phyloP scores from a whole-genome alignment of 345 rosid species.

The Anacardium occidentale region DNA sequence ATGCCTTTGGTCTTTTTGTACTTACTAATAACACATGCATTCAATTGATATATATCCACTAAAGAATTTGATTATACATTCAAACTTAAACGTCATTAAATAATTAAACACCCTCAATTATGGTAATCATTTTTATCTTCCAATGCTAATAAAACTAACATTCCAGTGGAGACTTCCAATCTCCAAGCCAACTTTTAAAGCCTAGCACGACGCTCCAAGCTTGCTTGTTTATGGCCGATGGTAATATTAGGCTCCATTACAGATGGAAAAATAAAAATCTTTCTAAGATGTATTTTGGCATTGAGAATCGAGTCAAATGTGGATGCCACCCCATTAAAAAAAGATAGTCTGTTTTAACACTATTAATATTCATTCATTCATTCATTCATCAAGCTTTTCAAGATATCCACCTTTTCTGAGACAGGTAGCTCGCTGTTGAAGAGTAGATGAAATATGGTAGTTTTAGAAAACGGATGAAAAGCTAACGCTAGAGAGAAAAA shows the following conservation, averaged over 20 bases:
- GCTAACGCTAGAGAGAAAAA: slow-evolving; percentile 8
- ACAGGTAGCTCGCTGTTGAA: slow-evolving; percentile 55
- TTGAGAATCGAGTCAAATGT: slow-evolving; percentile 24
- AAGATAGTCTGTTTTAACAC: slow-evolving; percentile 1
- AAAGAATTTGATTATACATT: not conserved
- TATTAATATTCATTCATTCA: too few relatives aligned
- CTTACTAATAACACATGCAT: too few relatives aligned
- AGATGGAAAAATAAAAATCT: slow-evolving; percentile 7
- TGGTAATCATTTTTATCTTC: slow-evolving; percentile 11
- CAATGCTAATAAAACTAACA: slow-evolving; percentile 10
- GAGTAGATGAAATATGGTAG: slow-evolving; percentile 40
- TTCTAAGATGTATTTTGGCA: not conserved
- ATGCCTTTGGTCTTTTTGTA: too few relatives aligned
- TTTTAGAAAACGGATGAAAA: slow-evolving; percentile 31
- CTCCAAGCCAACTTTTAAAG: slow-evolving; percentile 8
- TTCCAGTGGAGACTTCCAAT: slow-evolving; percentile 25
- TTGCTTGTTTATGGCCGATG: not conserved
- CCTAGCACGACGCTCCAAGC: slow-evolving; percentile 29
- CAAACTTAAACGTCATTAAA: not conserved
- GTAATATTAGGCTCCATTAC: slow-evolving; percentile 10
- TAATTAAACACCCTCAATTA: not conserved
- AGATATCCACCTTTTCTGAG: slow-evolving; percentile 29
- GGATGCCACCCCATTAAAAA: slow-evolving; percentile 10
- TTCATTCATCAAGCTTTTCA: too few relatives aligned
- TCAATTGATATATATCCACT: not conserved